Evolutionary conservation across 1,284 basidiomycete genomes (phyloP).

Genomic region (Puccinia coronata): DNA sequence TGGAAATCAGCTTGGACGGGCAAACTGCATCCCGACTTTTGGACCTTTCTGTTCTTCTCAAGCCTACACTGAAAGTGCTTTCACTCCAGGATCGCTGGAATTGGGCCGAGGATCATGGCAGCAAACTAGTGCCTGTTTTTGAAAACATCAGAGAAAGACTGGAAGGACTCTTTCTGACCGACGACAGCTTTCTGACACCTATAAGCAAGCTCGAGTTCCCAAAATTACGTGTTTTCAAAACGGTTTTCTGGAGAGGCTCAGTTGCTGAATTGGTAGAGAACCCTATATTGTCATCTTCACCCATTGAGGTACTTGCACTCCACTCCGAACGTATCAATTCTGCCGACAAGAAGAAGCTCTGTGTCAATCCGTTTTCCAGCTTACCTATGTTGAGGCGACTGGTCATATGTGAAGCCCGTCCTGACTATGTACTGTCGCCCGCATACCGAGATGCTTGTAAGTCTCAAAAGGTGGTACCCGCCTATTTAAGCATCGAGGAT

Average conservation of each 20-base stretch:
- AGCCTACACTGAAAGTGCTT: conserved; percentile 27
- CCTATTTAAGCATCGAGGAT: conserved; percentile 7
- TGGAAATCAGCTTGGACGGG: conserved; percentile 22
- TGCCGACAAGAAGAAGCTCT: not conserved
- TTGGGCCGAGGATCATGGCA: not conserved
- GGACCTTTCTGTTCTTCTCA: conserved; percentile 23
- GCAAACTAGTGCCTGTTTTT: conserved; percentile 16
- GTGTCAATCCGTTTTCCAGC: conserved; percentile 19
- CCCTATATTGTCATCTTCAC: conserved; percentile 1
- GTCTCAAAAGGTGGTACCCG: not conserved
- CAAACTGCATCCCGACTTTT: not conserved
- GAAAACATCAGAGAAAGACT: conserved; percentile 25
- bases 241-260: conserved; percentile 3
- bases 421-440: conserved; percentile 1
- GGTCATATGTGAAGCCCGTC: conserved; percentile 2
- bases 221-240: conserved; percentile 27
- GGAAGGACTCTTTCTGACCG: conserved; percentile 30
- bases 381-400: conserved; percentile 18
- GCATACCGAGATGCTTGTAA: conserved; percentile 19
- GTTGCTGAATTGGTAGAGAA: conserved; percentile 2
- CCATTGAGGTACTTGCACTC: conserved; percentile 22
- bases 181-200: conserved; percentile 5
- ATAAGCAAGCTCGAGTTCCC: conserved; percentile 14
- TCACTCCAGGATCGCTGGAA: conserved; percentile 3
- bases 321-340: not conserved